Evolutionary conservation across 192 early-diverging fungal species (phyloP), one percentile per base, ranked within the genome.

Genomic region (Cladochytrium replicatum): DNA sequence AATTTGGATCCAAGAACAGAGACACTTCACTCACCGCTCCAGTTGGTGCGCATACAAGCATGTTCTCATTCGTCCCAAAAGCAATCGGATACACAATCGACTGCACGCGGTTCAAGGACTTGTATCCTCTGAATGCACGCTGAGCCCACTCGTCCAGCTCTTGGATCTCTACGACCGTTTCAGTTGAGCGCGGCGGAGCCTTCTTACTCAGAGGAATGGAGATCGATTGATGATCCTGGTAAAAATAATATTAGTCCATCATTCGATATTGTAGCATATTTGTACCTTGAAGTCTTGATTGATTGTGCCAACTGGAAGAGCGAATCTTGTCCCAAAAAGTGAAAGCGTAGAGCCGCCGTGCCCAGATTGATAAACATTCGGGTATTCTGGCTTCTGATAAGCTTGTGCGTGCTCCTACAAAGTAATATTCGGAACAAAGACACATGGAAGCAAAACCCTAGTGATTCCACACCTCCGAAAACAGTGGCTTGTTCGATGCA

Each of bases 1-100:
- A n/a, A 1, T 24, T 6, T 19, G 1, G n/a, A 8, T 11, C 39
- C 29, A 43, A 6, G 57, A 38, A 39, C 49, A 52, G 6, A 38
- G 46, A 17, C 26, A 5, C 55, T 28, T 52, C 29, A 72, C 75
- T 66, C 75, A 83, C 82, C 2, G 92, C 90, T 52, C 96, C 96
- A 0, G 96, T 99, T 0, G 96, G 96, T 0, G 96, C 96, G 57
- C 90, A 97, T 26, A 99, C 87, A 29, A 99, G 78, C 66, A 99
- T 91, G 50, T 99, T 99, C 64, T 95, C 93, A 63, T 92, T 95
- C n/a, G 87, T 84, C 24, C 84, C 78, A 60, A 86, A 99, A 0
- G 91, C 91, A 3, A 87, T 79, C 21, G 92, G 93, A 52, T 86
- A 93, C 3, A 99, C 88, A 48, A 93, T 86, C 17, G 88, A 90